These are phyloP conservation scores for Trichoderma sp. DNA, from an alignment of 2,329 filamentous ascomycete genomes.

Conservation along the genomic window DNA sequence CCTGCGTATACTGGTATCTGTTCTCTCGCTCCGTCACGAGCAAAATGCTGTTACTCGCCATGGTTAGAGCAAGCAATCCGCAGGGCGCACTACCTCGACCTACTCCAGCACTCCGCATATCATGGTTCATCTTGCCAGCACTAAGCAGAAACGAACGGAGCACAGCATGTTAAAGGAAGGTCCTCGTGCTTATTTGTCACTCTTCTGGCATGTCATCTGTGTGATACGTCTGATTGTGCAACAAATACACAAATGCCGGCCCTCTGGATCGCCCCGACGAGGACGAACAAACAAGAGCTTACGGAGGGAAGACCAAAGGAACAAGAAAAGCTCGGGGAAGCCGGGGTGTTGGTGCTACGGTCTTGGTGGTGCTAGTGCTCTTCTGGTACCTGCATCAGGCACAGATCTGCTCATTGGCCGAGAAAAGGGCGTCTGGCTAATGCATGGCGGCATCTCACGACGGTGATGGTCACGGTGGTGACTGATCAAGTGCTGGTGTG, in stretches of 20 bases:
- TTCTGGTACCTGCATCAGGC: conserved; percentile 15
- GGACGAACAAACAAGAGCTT: not conserved
- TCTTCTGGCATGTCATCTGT: not conserved
- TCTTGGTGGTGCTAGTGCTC: not conserved
- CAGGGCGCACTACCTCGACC: not conserved
- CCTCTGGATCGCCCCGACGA: not conserved
- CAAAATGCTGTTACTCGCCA: not conserved
- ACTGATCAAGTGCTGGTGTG: not conserved
- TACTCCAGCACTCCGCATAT: not conserved
- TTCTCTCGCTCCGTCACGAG: not conserved
- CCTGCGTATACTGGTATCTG: not conserved
- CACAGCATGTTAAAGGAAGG: not conserved
- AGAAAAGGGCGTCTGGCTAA: conserved; percentile 2
- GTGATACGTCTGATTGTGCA: not conserved
- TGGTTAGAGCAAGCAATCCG: not conserved
- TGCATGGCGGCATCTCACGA: conserved; percentile 16
- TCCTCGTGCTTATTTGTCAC: not conserved
- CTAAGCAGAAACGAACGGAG: not conserved
- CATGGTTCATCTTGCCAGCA: not conserved
- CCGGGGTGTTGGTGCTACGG: conserved; percentile 12
- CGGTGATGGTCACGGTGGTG: conserved; percentile 5
- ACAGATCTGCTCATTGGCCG: conserved; percentile 19
- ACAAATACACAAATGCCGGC: not conserved
- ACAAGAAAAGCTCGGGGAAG: conserved; percentile 13
- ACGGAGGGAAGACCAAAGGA: conserved; percentile 9